phyloP scores from a whole-genome alignment of 208 protist genomes.

The Acanthamoeba healyi region DNA sequence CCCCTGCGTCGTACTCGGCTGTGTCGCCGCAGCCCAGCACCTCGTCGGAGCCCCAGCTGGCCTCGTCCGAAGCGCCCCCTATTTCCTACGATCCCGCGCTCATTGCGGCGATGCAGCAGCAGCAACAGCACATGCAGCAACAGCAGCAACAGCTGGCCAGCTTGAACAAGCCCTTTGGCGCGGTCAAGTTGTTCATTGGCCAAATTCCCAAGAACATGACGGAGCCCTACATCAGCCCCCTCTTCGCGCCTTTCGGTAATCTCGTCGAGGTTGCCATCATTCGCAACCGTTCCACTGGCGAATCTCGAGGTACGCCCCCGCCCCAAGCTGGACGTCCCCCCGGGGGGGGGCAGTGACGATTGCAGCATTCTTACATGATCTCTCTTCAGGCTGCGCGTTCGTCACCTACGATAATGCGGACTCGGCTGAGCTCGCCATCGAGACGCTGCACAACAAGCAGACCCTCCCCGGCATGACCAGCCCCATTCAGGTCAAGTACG shows the following conservation, averaged over 20 bases:
- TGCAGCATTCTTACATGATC: too few relatives aligned
- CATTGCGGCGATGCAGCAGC: neutral
- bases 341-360: too few relatives aligned
- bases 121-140: too few relatives aligned
- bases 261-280: constrained; percentile 71
- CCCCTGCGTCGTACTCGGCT: too few relatives aligned
- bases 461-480: constrained; percentile 71
- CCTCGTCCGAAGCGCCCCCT: neutral
- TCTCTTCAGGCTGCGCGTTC: constrained; percentile 73
- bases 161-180: constrained; percentile 3
- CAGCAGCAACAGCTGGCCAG: neutral
- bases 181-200: constrained; percentile 75
- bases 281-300: constrained; percentile 63
- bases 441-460: constrained; percentile 76
- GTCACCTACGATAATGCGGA: constrained; percentile 69
- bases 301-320: neutral
- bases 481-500: constrained; percentile 54
- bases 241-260: constrained; percentile 25
- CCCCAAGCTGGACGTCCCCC: too few relatives aligned
- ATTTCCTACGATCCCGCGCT: neutral
- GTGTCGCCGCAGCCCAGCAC: neutral
- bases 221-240: neutral
- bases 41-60: neutral
- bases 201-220: constrained; percentile 51
- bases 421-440: constrained; percentile 70